phyloP scores from a whole-genome alignment of 1,139 yeast species.

The Nakaseomyces kungkrabaensis region DNA sequence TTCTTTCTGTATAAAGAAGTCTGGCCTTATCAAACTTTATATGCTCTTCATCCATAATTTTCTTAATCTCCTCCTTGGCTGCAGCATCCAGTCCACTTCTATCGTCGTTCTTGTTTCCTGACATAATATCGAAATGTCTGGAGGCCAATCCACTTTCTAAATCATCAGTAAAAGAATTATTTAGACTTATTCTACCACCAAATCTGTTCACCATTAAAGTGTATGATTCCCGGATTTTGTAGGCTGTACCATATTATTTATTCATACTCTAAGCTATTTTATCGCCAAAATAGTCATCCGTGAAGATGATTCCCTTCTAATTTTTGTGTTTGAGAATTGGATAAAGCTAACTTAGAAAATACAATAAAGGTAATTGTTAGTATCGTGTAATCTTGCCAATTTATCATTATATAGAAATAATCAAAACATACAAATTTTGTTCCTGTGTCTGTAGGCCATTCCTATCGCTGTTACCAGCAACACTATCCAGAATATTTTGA shows the following conservation, averaged over 20 bases:
- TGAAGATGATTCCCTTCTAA: too few relatives aligned
- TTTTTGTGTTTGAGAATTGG: too few relatives aligned
- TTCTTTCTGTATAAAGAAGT: conserved; percentile 38
- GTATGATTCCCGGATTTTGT: background rate
- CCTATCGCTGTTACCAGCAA: background rate
- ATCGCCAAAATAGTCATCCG: too few relatives aligned
- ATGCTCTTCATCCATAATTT: conserved; percentile 43
- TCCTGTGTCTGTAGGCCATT: conserved; percentile 1
- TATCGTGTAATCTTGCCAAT: background rate
- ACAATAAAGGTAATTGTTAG: background rate
- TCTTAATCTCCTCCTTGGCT: conserved; percentile 43
- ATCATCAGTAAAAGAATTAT: conserved; percentile 45
- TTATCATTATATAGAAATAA: background rate
- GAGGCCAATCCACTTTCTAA: conserved; percentile 59
- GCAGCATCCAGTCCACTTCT: conserved; percentile 52
- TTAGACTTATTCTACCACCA: conserved; percentile 11
- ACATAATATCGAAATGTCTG: conserved; percentile 43
- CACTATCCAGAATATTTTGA: background rate
- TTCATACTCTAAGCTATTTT: too few relatives aligned
- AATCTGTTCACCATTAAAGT: background rate
- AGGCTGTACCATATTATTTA: background rate
- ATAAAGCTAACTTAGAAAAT: too few relatives aligned
- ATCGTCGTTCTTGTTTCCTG: conserved; percentile 43
- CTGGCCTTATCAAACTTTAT: conserved; percentile 67
- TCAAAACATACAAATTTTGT: conserved; percentile 1